Conservation (phyloP, 2,329 filamentous ascomycete species). For the Colletotrichum abscissum region DNA sequence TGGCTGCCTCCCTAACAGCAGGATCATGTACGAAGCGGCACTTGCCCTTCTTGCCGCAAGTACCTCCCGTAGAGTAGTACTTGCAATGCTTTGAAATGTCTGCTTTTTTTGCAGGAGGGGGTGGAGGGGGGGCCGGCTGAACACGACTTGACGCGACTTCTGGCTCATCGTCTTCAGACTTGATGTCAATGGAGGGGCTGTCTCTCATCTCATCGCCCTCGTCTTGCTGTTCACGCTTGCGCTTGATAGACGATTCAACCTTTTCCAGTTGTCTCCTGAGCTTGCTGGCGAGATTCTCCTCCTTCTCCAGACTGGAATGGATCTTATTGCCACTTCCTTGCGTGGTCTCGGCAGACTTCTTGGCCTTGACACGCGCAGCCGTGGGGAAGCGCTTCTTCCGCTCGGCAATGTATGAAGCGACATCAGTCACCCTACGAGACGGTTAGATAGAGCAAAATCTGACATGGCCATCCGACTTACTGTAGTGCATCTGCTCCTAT, state of each 20-base stretch:
- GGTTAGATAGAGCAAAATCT: background rate
- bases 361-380: slow-evolving; percentile 73
- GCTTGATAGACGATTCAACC: slow-evolving; percentile 76
- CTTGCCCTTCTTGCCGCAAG: slow-evolving; percentile 79
- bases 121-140: slow-evolving; percentile 46
- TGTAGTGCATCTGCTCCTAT: slow-evolving; percentile 66
- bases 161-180: slow-evolving; percentile 69
- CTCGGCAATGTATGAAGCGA: slow-evolving; percentile 84
- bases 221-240: slow-evolving; percentile 75
- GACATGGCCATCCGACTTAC: slow-evolving; percentile 50
- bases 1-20: slow-evolving; percentile 70
- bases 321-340: slow-evolving; percentile 34
- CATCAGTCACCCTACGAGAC: slow-evolving; percentile 68
- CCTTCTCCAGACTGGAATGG: slow-evolving; percentile 56
- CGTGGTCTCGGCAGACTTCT: slow-evolving; percentile 60
- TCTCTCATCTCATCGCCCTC: slow-evolving; percentile 75
- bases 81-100: slow-evolving; percentile 76
- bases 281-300: slow-evolving; percentile 72
- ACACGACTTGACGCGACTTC: slow-evolving; percentile 66
- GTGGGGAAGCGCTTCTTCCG: slow-evolving; percentile 86
- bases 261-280: slow-evolving; percentile 74
- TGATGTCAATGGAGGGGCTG: slow-evolving; percentile 56
- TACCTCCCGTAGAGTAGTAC: slow-evolving; percentile 76
- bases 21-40: slow-evolving; percentile 78
- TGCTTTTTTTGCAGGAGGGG: slow-evolving; percentile 65